Percentiles rank a stretch among this genome's conserved stretches.
Conservation (phyloP, 148 eudicot species). For the Cornus kousa region DNA sequence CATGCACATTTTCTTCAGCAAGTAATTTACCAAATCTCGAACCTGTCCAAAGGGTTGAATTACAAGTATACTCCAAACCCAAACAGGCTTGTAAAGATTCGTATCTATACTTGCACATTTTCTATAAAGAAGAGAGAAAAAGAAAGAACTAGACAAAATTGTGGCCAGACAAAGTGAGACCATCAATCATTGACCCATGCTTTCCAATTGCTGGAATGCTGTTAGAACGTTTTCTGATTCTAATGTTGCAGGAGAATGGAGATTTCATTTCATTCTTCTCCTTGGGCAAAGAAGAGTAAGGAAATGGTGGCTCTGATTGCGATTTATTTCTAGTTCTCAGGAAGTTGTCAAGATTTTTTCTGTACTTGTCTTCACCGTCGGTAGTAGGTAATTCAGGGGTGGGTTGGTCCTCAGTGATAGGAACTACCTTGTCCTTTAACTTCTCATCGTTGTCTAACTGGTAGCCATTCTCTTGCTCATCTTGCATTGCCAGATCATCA, state of each 20-base stretch:
- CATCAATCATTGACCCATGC: constrained; percentile 24
- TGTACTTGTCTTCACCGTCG: constrained; percentile 31
- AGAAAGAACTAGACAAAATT: neutral
- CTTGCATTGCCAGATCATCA: constrained; percentile 85
- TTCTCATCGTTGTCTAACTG: constrained; percentile 42
- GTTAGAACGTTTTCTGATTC: constrained; percentile 51
- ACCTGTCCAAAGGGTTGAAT: too few relatives aligned
- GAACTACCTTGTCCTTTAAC: constrained; percentile 12
- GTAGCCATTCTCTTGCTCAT: constrained; percentile 58
- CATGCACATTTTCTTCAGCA: neutral
- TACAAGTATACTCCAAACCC: too few relatives aligned
- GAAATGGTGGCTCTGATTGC: constrained; percentile 15
- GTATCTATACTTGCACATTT: neutral
- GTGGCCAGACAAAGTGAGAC: constrained; percentile 10
- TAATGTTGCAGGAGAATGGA: constrained; percentile 21
- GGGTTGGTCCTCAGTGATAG: constrained; percentile 20
- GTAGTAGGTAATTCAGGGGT: constrained; percentile 4
- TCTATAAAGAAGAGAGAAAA: neutral
- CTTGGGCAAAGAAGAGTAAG: constrained; percentile 10
- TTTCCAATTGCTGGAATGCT: constrained; percentile 52
- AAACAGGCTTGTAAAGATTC: too few relatives aligned
- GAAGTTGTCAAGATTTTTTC: constrained; percentile 45
- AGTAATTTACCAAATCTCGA: too few relatives aligned
- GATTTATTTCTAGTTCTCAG: constrained; percentile 49
- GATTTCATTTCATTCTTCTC: constrained; percentile 37